Base-by-base conservation (phyloP, 202 grass and related monocot species). In the Bolboschoenoplectus hybrid region DNA sequence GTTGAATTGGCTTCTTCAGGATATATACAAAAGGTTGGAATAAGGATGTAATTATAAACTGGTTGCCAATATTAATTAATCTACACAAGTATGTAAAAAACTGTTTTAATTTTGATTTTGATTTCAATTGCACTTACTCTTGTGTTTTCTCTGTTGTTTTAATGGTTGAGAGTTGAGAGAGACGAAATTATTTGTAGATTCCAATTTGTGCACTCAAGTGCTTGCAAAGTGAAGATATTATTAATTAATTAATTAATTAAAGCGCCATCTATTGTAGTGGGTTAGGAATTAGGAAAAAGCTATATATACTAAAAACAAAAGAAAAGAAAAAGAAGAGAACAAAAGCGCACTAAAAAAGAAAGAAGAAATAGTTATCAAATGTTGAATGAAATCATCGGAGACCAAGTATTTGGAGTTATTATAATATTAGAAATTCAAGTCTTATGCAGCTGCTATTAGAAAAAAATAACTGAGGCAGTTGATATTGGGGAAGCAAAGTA, bases 11-110 rank as follows among this genome's bases (percentile, higher is more conserved):
- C 32, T 80, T 60, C 32, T 80, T 60, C n/a, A 7, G 52, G 35
- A 11, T 61, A 3, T 41, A 57, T 44, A 41, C 36, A 72, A 19
- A 47, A 80, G 75, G 53, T 60, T 80, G 53, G 8, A 80, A 61
- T 80, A 80, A 58, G 16, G 6, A 19, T 60, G 75, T 57, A 60
- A 61, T 26, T 26, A 26, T 26, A 26, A 60, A 40, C 6, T 60
- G 53, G 36, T 56, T 80, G 53, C 75, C 52, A 61, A 10, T 80
- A 43, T 60, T 41, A 80, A 43, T 60, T 41, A 80, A 41, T 80
- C 75, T 80, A 19, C 9, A 14, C 9, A 78, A 78, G 32, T 40
- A 19, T 79, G 75, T 58, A 79, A 55, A 12, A 55, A 40, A 7
- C 2, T 19, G 68, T 47, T 47, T 47, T 7, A 10, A 19, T n/a